Percentiles rank a stretch among this genome's conserved stretches.
Conservation (phyloP, 352 stramenopile genomes). For the Halophytophthora polymorphica region DNA sequence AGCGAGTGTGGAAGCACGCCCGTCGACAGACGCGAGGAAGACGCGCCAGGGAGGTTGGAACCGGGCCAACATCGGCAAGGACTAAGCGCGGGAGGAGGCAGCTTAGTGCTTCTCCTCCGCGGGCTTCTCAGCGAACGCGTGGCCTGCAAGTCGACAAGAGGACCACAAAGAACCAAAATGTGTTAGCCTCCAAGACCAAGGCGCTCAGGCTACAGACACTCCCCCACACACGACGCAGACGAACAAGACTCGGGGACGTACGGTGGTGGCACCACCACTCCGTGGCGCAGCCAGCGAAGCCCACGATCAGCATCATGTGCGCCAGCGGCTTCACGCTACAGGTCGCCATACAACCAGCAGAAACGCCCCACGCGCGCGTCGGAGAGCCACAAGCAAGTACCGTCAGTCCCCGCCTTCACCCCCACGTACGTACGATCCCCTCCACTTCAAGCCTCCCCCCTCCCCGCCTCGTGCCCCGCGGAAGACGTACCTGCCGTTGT, state of each 20-base stretch:
- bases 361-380: neutral
- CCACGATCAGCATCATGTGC: constrained; percentile 78
- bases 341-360: constrained; percentile 1
- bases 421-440: neutral
- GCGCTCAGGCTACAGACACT: neutral
- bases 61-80: too few relatives aligned
- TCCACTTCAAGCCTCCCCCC: neutral
- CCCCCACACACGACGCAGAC: constrained; percentile 9
- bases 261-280: constrained; percentile 74
- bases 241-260: constrained; percentile 17
- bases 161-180: constrained; percentile 6
- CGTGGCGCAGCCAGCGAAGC: constrained; percentile 43
- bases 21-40: too few relatives aligned
- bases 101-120: constrained; percentile 61
- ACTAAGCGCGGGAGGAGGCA: neutral
- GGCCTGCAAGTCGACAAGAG: constrained; percentile 22
- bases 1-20: too few relatives aligned
- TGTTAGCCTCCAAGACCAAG: constrained; percentile 1
- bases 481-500: constrained; percentile 46
- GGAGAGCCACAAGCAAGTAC: neutral
- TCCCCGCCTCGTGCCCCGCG: neutral
- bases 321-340: constrained; percentile 57
- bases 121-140: constrained; percentile 43
- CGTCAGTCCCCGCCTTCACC: neutral
- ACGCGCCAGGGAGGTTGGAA: too few relatives aligned